Base-by-base conservation (phyloP, 1,139 yeast genomes). In the Sporopachydermia cereana region DNA sequence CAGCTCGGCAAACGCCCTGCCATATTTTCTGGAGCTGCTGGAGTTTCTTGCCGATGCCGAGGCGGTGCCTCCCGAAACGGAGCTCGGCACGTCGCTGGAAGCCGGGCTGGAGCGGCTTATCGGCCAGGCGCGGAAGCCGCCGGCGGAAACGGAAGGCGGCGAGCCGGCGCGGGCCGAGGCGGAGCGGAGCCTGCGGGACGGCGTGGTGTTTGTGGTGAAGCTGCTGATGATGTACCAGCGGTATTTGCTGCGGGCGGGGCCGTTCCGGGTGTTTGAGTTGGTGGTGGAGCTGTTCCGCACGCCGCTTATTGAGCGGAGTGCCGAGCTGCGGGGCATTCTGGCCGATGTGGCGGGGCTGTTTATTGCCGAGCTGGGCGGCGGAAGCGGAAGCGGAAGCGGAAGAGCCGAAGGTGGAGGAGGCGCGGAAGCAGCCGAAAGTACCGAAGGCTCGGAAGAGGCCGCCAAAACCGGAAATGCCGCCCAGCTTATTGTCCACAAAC, bases 221-320 rank as follows among this genome's bases (percentile, higher is more conserved):
- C 74, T 81, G 9, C 60, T 80, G 27, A 72, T 80, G 50, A 76
- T 81, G 46, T 85, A 80, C 56, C 75, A 74, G 54, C 57, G 63
- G 3, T 58, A 67, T 1, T 54, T 73, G 25, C 62, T 67, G 2
- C 55, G 20, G 17, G 12, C 22, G 9, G 18, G n/a, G 9, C 9
- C 18, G 5, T 7, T 7, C 9, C 39, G 9, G 22, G 5, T 34
- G n/a, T 34, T 34, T 34, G 39, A 34, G 12, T 5, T 5, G 17
- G 9, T 34, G n/a, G 39, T 5, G 9, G 39, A 34, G 17, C 17
- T 34, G 22, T 34, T 7, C 9, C 39, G 22, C 9, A 34, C 39
- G 5, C 39, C 18, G 39, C 17, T 34, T n/a, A 21, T 34, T 7
- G 20, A 34, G 17, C 5, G 17, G 9, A 34, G 39, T 20, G 12